These are phyloP conservation scores for Phaseolus lunatus DNA, from an alignment of 306 rosid species.

Conservation along the genomic window DNA sequence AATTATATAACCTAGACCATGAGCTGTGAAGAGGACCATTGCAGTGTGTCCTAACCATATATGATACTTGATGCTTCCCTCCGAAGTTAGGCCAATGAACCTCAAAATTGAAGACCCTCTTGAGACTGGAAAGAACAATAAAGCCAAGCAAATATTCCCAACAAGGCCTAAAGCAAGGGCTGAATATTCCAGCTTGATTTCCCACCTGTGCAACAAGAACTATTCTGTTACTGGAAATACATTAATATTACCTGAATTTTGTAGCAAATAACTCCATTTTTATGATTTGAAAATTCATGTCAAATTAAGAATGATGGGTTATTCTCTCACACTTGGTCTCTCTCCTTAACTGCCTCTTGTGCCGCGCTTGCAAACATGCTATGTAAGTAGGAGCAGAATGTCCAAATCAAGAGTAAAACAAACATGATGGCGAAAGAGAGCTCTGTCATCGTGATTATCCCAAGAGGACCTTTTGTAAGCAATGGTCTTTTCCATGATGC, in stretches of 20 bases:
- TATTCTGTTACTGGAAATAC: neutral
- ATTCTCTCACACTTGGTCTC: slow-evolving; percentile 54
- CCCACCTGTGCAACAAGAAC: slow-evolving; percentile 59
- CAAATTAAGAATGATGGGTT: neutral
- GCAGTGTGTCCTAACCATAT: slow-evolving; percentile 62
- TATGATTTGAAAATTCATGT: neutral
- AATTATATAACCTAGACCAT: slow-evolving; percentile 52
- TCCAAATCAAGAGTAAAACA: slow-evolving; percentile 60
- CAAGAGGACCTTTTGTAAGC: slow-evolving; percentile 61
- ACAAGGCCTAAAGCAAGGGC: slow-evolving; percentile 57
- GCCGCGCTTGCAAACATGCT: slow-evolving; percentile 46
- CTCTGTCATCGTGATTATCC: slow-evolving; percentile 59
- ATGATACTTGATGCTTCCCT: slow-evolving; percentile 63
- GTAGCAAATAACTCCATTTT: neutral
- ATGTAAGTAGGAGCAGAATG: slow-evolving; percentile 55
- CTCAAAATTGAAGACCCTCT: slow-evolving; percentile 66
- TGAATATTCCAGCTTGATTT: slow-evolving; percentile 56
- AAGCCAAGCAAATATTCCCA: slow-evolving; percentile 57
- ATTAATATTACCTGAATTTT: neutral
- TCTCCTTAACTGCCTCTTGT: slow-evolving; percentile 42
- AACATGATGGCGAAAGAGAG: slow-evolving; percentile 54
- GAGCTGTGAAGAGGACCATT: slow-evolving; percentile 57
- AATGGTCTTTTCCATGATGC: slow-evolving; percentile 57
- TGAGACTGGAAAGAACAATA: slow-evolving; percentile 62
- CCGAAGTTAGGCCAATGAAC: slow-evolving; percentile 61